Evolutionary conservation across 345 rosid species (phyloP).

Genomic region (Lepidium didymum): DNA sequence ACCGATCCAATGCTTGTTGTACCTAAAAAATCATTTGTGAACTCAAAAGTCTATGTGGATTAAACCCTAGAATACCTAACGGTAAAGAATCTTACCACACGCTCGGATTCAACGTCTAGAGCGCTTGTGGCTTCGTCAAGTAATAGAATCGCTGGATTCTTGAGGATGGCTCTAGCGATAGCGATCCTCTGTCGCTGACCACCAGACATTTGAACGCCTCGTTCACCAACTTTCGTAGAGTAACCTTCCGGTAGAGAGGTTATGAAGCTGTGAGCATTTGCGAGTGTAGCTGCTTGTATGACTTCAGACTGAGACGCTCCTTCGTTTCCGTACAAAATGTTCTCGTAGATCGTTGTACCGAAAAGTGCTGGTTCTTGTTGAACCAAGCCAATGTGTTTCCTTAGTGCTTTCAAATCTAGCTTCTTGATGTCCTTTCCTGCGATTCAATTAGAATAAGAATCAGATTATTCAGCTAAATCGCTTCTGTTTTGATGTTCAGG

Average conservation of each 20-base stretch:
- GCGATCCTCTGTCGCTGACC: constrained; percentile 93
- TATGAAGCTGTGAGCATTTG: constrained; percentile 83
- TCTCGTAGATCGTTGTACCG: constrained; percentile 74
- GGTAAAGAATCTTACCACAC: constrained; percentile 35
- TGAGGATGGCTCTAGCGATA: constrained; percentile 84
- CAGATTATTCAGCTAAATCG: neutral
- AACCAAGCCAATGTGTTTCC: constrained; percentile 79
- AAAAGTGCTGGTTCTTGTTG: constrained; percentile 97
- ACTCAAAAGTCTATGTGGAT: neutral
- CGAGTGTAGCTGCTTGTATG: constrained; percentile 69
- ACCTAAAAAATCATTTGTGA: constrained; percentile 7
- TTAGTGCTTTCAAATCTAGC: constrained; percentile 56
- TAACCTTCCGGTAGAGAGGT: constrained; percentile 85
- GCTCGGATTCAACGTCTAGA: constrained; percentile 75
- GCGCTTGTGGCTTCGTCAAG: constrained; percentile 96
- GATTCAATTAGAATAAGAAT: neutral
- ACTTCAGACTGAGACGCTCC: constrained; percentile 74
- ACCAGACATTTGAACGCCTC: constrained; percentile 86
- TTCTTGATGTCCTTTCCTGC: constrained; percentile 72
- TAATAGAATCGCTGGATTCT: constrained; percentile 79
- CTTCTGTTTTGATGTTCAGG: neutral
- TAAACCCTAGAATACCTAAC: neutral
- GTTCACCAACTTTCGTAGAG: constrained; percentile 81
- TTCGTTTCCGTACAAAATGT: constrained; percentile 84
- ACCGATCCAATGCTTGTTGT: constrained; percentile 84